Evolutionary conservation across 352 stramenopile species (phyloP), one percentile per base, ranked within the genome.

Genomic region (Phytophthora tubulina): DNA sequence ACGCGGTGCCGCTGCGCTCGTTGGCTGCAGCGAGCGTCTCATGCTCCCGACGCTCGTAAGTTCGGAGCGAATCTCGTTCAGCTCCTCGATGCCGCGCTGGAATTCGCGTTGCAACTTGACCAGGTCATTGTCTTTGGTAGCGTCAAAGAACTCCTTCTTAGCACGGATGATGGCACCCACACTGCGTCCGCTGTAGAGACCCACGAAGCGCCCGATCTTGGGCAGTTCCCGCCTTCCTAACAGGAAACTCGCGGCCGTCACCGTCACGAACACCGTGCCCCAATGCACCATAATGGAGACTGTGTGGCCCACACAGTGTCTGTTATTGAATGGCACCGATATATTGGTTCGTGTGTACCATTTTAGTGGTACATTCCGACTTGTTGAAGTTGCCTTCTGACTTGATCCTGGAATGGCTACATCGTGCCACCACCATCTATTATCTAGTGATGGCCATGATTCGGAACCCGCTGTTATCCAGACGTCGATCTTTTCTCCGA

Each of bases 121-220:
- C 5, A 94, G 80, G 39, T 94, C 81, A 52, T 87, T 91, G 81
- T 93, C 82, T 44, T 87, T 90, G 1, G 87, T 94, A 27, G 85
- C 87, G 73, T 94, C 84, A 53, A 93, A 94, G 70, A 93, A 94
- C 75, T 94, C 85, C 49, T 92, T 88, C 71, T 94, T 94, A 38
- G 87, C 87, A 50, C 87, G 87, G 32, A 94, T 59, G 45, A 93
- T 86, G 8, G 87, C 87, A 31, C 87, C 87, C 8, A 94, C 78
- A 0, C 79, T 84, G 51, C 87, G 83, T 1, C 87, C 87, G 31
- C 73, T 80, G 72, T 91, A 92, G 14, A 86, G 21, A 1, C 87
- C 87, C 10, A 89, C 30, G 31, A 90, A 83, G 56, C 78, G 83
- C 2, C 80, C 85, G 51, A 93, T 72, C 74, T 91, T 90, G 30